Conservation (phyloP, 306 rosid species). For the Comarum palustre region DNA sequence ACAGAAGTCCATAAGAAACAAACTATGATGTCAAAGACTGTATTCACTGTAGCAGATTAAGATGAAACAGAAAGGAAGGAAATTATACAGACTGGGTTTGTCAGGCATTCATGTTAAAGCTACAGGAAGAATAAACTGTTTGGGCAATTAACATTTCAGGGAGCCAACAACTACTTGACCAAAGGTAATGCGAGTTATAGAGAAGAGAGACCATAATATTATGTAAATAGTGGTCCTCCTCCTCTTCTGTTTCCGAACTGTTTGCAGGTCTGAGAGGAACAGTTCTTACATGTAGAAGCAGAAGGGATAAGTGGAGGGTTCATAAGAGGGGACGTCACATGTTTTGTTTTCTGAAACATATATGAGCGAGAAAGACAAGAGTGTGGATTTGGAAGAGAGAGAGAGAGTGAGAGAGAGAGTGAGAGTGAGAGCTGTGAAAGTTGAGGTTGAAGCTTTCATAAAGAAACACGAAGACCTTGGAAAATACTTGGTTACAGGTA, state of each 20-base stretch:
- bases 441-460: constrained; percentile 4
- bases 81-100: not conserved
- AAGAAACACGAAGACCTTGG: not conserved
- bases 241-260: not conserved
- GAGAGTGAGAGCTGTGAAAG: not conserved
- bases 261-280: not conserved
- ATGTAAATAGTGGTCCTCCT: constrained; percentile 1
- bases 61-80: constrained; percentile 5
- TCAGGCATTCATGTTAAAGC: constrained; percentile 24
- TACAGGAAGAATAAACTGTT: constrained; percentile 18
- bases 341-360: not conserved
- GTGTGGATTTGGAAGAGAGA: not conserved
- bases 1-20: not conserved
- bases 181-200: not conserved
- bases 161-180: constrained; percentile 6
- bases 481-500: constrained; percentile 4
- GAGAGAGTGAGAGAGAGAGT: no score
- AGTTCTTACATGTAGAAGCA: constrained; percentile 7
- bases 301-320: not conserved
- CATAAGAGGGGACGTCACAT: not conserved
- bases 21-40: not conserved
- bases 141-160: constrained; percentile 14
- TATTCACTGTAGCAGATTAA: not conserved
- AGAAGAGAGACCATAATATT: constrained; percentile 3
- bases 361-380: constrained; percentile 1